Evolutionary conservation across 805 yeast species (phyloP).

Genomic region (Hanseniaspora guilliermondii): DNA sequence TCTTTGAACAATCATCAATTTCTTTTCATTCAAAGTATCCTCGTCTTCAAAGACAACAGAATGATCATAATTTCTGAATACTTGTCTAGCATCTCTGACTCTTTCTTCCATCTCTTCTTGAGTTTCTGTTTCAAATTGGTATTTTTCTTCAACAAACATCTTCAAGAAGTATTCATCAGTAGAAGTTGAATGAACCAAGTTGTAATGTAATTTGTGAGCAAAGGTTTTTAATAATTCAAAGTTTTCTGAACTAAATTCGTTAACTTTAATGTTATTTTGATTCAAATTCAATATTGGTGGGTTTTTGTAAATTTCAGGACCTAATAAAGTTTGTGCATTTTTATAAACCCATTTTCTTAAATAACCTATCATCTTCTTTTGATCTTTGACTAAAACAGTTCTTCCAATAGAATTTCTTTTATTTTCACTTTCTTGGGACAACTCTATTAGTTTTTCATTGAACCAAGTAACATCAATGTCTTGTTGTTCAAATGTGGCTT

Average conservation of each 20-base stretch:
- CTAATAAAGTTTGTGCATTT: constrained; percentile 20
- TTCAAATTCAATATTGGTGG: constrained; percentile 35
- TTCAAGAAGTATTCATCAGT: constrained; percentile 45
- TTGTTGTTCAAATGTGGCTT: constrained; percentile 71
- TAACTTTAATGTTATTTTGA: constrained; percentile 24
- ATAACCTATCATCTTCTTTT: constrained; percentile 56
- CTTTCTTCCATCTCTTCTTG: constrained; percentile 52
- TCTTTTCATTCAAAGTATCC: constrained; percentile 35
- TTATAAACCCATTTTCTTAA: constrained; percentile 38
- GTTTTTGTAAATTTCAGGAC: constrained; percentile 20
- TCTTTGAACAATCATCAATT: constrained; percentile 56
- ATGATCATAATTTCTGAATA: constrained; percentile 52
- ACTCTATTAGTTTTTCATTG: constrained; percentile 68
- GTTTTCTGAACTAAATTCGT: constrained; percentile 36
- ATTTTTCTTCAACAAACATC: constrained; percentile 44
- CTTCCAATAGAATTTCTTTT: constrained; percentile 56
- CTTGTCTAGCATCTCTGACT: constrained; percentile 37
- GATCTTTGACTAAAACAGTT: constrained; percentile 52
- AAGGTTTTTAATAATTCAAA: constrained; percentile 50
- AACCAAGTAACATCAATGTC: constrained; percentile 86
- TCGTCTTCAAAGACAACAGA: constrained; percentile 50
- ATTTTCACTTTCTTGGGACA: constrained; percentile 59
- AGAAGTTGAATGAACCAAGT: constrained; percentile 51
- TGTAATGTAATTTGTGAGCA: constrained; percentile 54
- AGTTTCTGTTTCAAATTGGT: constrained; percentile 40